Base-by-base conservation (phyloP, 225 moss, liverwort and hornwort genomes). In the Anthoceros angustus region DNA sequence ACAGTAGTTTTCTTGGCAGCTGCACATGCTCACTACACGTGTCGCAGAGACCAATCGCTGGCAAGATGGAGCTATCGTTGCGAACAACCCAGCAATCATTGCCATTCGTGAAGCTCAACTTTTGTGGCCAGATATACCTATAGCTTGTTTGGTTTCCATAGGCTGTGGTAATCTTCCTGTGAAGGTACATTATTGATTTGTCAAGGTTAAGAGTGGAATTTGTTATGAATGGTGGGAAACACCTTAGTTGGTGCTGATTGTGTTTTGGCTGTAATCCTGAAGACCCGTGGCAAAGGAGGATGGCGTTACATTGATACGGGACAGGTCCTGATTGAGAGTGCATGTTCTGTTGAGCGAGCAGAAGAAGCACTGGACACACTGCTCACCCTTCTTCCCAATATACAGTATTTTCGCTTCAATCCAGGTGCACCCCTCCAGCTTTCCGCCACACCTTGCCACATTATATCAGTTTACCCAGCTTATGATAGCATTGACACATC, bases 301-400 rank as follows among this genome's bases (percentile, higher is more conserved):
- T 99, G 98, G 98, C 84, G 98, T 70, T 92, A 99, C 77, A 68
- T 99, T 72, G 98, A 99, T 82, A 99, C 98, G 39, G 98, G 98
- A 62, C 98, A 99, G 73, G 98, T 99, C 45, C 78, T 99, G 76
- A 92, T 99, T 73, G 98, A 99, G 80, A 99, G 98, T 79, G 92
- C 98, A 15, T 99, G 98, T 72, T 86, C 98, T 74, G 98, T 99
- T 40, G 98, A 99, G 74, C 86, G 98, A 61, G 82, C 85, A 64
- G 98, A 99, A 79, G 98, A 99, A 80, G 98, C 98, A 75, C 81
- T 99, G 68, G 98, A 99, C 72, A 89, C 90, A 38, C 87, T 99
- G 66, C 81, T 99, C 62, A 88, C 98, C 64, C 80, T 99, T 73
- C 83, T 92, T 74, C 88, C 92, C 66, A 87, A 84, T 46, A 76